Evolutionary conservation across 805 yeast species (phyloP).

Genomic region (Lachancea nothofagi): DNA sequence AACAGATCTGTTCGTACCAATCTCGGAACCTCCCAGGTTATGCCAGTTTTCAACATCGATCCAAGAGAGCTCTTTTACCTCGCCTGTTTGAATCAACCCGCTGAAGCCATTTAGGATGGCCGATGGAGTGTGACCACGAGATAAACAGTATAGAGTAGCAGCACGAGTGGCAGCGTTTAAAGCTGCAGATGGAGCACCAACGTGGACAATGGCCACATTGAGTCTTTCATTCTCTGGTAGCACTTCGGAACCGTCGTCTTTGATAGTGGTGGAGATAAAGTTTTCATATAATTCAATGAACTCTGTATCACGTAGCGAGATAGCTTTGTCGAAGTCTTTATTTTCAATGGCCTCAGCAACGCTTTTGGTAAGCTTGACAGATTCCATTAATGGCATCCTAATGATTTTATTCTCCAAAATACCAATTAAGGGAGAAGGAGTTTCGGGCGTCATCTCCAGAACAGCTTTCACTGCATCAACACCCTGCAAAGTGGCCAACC

Average conservation of each 20-base stretch:
- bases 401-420: constrained; percentile 81
- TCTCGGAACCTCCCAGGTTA: constrained; percentile 88
- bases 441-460: constrained; percentile 76
- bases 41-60: constrained; percentile 84
- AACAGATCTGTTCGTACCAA: constrained; percentile 88
- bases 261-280: constrained; percentile 62
- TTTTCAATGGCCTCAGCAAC: constrained; percentile 82
- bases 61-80: constrained; percentile 73
- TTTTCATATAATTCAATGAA: constrained; percentile 75
- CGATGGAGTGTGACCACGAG: constrained; percentile 83
- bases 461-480: constrained; percentile 96
- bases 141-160: constrained; percentile 82
- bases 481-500: constrained; percentile 92
- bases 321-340: constrained; percentile 81
- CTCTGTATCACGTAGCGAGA: constrained; percentile 79
- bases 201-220: constrained; percentile 79
- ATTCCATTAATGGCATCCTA: constrained; percentile 80
- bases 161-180: constrained; percentile 89
- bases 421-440: constrained; percentile 94
- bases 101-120: constrained; percentile 92
- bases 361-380: constrained; percentile 79
- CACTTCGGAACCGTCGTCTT: constrained; percentile 56
- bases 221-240: constrained; percentile 58
- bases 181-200: constrained; percentile 98
- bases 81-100: constrained; percentile 86